Percentiles rank a stretch among this genome's conserved stretches.
phyloP scores from a whole-genome alignment of 1,139 yeast species.

The Protomyces lactucae-debilis region DNA sequence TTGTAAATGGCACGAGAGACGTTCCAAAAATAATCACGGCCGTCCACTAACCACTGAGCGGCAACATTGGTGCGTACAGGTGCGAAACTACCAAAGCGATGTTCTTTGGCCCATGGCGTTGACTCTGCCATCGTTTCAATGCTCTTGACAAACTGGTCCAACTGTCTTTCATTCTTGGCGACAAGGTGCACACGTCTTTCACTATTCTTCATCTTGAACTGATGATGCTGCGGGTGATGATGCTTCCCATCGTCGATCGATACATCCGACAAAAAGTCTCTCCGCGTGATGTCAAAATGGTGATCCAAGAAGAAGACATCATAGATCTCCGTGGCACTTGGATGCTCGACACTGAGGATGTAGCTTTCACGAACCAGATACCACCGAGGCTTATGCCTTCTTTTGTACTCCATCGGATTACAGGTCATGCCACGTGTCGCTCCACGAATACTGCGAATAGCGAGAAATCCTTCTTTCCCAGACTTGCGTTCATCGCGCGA shows the following conservation, averaged over 20 bases:
- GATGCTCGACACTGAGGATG: conserved; percentile 77
- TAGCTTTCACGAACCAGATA: conserved; percentile 78
- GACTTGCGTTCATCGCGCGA: conserved; percentile 75
- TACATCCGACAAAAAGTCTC: conserved; percentile 32
- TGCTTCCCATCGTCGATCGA: conserved; percentile 21
- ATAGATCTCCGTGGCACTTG: conserved; percentile 77
- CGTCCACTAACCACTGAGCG: conserved; percentile 98
- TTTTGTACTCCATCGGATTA: conserved; percentile 35
- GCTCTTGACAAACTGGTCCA: conserved; percentile 72
- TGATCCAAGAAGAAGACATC: conserved; percentile 82
- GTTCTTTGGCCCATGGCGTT: conserved; percentile 64
- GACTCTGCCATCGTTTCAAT: conserved; percentile 62
- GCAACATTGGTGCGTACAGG: conserved; percentile 79
- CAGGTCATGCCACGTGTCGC: conserved; percentile 55
- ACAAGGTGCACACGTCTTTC: conserved; percentile 74
- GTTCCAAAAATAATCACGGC: conserved; percentile 94
- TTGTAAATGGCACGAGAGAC: conserved; percentile 83
- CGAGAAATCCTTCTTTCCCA: conserved; percentile 85
- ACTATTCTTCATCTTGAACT: conserved; percentile 55
- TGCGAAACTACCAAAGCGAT: conserved; percentile 86
- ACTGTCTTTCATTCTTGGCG: conserved; percentile 66
- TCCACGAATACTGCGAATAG: conserved; percentile 74
- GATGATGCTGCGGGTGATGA: conserved; percentile 24
- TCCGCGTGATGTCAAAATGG: conserved; percentile 49
- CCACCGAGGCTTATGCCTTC: conserved; percentile 91